Evolutionary conservation across 176 grass and related monocot species (phyloP), one percentile per base, ranked within the genome.

Genomic region (Elaeis guineensis): DNA sequence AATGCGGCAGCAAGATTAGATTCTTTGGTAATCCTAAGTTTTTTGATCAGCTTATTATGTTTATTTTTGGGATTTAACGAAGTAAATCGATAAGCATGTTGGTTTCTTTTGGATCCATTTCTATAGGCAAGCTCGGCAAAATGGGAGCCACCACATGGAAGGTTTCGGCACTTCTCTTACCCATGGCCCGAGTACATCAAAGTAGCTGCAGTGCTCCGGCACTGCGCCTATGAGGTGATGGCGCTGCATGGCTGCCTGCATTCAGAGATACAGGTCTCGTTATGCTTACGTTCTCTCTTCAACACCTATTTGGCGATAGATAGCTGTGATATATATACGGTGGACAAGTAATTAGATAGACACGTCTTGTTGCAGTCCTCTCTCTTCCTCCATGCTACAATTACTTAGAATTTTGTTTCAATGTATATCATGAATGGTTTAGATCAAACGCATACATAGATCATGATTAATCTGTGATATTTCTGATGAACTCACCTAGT

Each of bases 71-170:
- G 9, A 11, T 44, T 44, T 14, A 44, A 44, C 9, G 3, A 44
- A 14, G 11, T 14, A 12, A 44, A 14, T 2, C 11, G 11, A 44
- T 44, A 44, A 44, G 35, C 12, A 26, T 12, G 4, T 52, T 22
- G 19, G 35, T 4, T 65, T 12, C 19, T 5, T 69, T 18, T 14
- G 49, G 58, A 22, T 59, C 25, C 9, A 9, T 56, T 21, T 16
- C 25, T 17, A 19, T 44, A 86, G 83, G 78, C 74, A 53, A 81
- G 50, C 60, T 86, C 58, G 12, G 83, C 83, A 49, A 81, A 71
- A 62, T 86, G 83, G 83, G 78, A 86, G 39, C 78, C 74, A n/a
- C 78, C 83, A 11, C 83, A 86, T 19, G 78, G 83, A 25, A 72
- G 60, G 54, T 82, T 86, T 62, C 55, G 29, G n/a, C 35, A 53